Conservation (phyloP, 2,329 filamentous ascomycete genomes). For the Cytospora piceicola region DNA sequence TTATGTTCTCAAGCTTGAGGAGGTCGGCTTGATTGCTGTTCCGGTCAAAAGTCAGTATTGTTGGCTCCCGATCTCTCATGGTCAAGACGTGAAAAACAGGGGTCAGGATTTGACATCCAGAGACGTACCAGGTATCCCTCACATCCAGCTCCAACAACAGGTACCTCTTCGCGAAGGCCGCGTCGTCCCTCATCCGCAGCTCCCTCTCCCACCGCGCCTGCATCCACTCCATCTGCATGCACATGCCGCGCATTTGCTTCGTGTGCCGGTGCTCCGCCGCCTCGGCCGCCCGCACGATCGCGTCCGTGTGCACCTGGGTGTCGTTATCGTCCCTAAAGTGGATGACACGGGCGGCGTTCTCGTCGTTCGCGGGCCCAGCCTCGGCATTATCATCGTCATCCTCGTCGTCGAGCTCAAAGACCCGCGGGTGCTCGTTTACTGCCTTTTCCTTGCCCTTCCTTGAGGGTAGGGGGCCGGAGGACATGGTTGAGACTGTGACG, state of each 20-base stretch:
- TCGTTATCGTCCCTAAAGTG: constrained; percentile 37
- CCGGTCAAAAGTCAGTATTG: constrained; percentile 15
- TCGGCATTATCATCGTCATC: constrained; percentile 27
- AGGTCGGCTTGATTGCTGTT: constrained; percentile 89
- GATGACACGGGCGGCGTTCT: constrained; percentile 30
- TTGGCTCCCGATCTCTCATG: neutral
- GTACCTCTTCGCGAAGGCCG: constrained; percentile 86
- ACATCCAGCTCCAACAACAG: constrained; percentile 79
- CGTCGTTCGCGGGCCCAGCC: constrained; percentile 13
- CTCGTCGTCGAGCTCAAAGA: constrained; percentile 36
- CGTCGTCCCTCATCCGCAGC: constrained; percentile 75
- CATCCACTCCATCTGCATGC: constrained; percentile 90
- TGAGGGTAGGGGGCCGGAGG: constrained; percentile 4
- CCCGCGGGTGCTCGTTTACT: constrained; percentile 20
- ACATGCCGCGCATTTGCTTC: constrained; percentile 79
- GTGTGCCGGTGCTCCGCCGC: constrained; percentile 70
- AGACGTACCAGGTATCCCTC: constrained; percentile 84
- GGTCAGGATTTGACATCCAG: neutral
- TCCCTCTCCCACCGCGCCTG: constrained; percentile 81
- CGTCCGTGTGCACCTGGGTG: constrained; percentile 59
- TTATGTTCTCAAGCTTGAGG: constrained; percentile 82
- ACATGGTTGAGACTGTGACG: constrained; percentile 24
- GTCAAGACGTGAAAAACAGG: constrained; percentile 15
- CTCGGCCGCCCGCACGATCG: constrained; percentile 60
- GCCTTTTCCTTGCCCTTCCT: constrained; percentile 28